Conservation (phyloP, 1,284 basidiomycete genomes). For the Moesziomyces antarcticus region DNA sequence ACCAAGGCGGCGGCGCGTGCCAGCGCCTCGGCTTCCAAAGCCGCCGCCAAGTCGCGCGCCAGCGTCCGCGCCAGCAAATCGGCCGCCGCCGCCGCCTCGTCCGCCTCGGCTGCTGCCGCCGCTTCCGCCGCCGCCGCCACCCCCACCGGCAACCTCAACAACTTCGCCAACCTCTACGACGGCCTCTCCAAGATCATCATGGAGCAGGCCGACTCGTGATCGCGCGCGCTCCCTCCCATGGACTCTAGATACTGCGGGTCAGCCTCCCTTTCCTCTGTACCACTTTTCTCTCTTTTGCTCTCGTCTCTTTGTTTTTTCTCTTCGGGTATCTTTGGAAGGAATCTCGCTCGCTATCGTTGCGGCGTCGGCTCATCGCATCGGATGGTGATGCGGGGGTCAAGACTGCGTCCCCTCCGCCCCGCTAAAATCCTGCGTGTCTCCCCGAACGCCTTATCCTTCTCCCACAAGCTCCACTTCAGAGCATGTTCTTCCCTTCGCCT, state of each 20-base stretch:
- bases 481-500: background rate
- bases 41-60: slow-evolving; percentile 9
- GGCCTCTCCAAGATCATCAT: slow-evolving; percentile 62
- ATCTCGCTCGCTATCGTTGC: slow-evolving; percentile 1
- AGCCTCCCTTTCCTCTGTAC: slow-evolving; percentile 12
- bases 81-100: slow-evolving; percentile 20
- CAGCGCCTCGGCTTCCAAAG: slow-evolving; percentile 24
- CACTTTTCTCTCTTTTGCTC: slow-evolving; percentile 1
- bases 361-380: slow-evolving; percentile 1
- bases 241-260: slow-evolving; percentile 29
- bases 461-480: no score
- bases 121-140: slow-evolving; percentile 37
- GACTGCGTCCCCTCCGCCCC: background rate
- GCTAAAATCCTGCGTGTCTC: background rate
- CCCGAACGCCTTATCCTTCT: slow-evolving; percentile 6
- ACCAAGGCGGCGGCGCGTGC: slow-evolving; percentile 46
- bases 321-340: slow-evolving; percentile 17
- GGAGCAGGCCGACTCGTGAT: slow-evolving; percentile 34
- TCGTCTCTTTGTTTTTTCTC: no score
- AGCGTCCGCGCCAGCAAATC: slow-evolving; percentile 1
- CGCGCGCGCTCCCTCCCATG: slow-evolving; percentile 1
- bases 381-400: background rate
- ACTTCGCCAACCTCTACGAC: slow-evolving; percentile 60
- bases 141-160: slow-evolving; percentile 58
- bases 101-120: slow-evolving; percentile 23